phyloP scores from a whole-genome alignment of 169 alveolate genomes.

The Besnoitia besnoiti region DNA sequence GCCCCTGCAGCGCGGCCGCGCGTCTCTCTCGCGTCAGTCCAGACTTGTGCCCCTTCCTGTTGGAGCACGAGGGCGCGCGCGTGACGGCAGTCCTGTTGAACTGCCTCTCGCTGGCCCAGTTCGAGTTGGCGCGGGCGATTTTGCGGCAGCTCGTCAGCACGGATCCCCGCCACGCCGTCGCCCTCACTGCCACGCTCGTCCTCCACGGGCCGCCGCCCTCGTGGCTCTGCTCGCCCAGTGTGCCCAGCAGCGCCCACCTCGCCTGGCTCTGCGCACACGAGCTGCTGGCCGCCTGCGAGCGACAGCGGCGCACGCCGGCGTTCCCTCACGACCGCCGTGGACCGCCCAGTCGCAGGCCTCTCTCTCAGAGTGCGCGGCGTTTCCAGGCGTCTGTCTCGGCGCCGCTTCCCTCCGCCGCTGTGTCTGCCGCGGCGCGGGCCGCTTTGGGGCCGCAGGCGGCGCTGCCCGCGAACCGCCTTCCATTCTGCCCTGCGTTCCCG shows the following conservation, averaged over 20 bases:
- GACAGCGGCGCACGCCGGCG: slow-evolving; percentile 23
- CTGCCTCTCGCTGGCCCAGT: slow-evolving; percentile 37
- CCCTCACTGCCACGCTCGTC: slow-evolving; percentile 8
- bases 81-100: slow-evolving; percentile 10
- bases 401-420: too few relatives aligned
- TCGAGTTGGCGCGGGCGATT: slow-evolving; percentile 28
- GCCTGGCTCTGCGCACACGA: slow-evolving; percentile 52
- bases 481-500: too few relatives aligned
- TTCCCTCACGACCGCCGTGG: too few relatives aligned
- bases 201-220: slow-evolving; percentile 59
- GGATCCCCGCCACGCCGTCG: neutral
- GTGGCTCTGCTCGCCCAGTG: slow-evolving; percentile 52
- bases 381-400: too few relatives aligned
- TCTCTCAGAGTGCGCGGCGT: too few relatives aligned
- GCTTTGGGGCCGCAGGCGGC: too few relatives aligned
- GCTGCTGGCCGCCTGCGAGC: slow-evolving; percentile 17
- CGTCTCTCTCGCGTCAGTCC: neutral
- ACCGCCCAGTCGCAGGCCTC: too few relatives aligned
- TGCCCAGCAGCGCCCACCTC: slow-evolving; percentile 60
- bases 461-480: too few relatives aligned
- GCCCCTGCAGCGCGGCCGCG: neutral
- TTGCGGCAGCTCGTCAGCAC: slow-evolving; percentile 17
- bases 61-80: neutral
- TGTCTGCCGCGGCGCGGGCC: too few relatives aligned
- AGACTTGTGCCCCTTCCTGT: slow-evolving; percentile 13